A percentile compares a stretch with the other conserved stretches of the same genome.
phyloP scores from a whole-genome alignment of 108 stramenopile species.

The Skeletonema marinoi region DNA sequence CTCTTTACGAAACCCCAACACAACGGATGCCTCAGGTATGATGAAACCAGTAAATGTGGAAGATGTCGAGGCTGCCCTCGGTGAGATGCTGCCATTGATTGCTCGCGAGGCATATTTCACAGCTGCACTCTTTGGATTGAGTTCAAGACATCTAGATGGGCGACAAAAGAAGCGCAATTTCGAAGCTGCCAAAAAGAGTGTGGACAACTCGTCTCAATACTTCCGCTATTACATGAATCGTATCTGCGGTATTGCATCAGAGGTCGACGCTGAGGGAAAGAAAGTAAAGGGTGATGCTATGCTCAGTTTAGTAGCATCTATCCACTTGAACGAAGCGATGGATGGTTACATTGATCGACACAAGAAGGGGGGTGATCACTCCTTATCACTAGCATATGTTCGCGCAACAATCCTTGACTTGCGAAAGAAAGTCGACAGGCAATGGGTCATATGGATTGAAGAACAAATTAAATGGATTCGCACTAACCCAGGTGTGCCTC shows the following conservation, averaged over 20 bases:
- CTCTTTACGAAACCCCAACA: constrained; percentile 30
- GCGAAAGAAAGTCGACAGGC: constrained; percentile 85
- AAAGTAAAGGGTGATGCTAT: constrained; percentile 77
- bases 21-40: constrained; percentile 28
- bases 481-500: constrained; percentile 78
- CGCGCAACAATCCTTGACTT: constrained; percentile 86
- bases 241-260: constrained; percentile 78
- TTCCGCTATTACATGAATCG: constrained; percentile 86
- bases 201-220: constrained; percentile 80
- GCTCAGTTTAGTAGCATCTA: constrained; percentile 82
- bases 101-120: constrained; percentile 90
- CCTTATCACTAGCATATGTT: constrained; percentile 84
- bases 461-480: constrained; percentile 89
- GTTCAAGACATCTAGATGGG: constrained; percentile 78
- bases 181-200: constrained; percentile 80
- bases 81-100: constrained; percentile 80
- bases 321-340: constrained; percentile 85
- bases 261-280: constrained; percentile 58
- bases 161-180: constrained; percentile 91
- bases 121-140: constrained; percentile 84
- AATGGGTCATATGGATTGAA: constrained; percentile 89
- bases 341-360: constrained; percentile 88
- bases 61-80: constrained; percentile 72
- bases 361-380: constrained; percentile 89
- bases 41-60: constrained; percentile 75